Percentiles rank a stretch among this genome's conserved stretches.
Evolutionary conservation across 805 yeast genomes (phyloP).

Genomic region (Cyberlindnera galapagoensis): DNA sequence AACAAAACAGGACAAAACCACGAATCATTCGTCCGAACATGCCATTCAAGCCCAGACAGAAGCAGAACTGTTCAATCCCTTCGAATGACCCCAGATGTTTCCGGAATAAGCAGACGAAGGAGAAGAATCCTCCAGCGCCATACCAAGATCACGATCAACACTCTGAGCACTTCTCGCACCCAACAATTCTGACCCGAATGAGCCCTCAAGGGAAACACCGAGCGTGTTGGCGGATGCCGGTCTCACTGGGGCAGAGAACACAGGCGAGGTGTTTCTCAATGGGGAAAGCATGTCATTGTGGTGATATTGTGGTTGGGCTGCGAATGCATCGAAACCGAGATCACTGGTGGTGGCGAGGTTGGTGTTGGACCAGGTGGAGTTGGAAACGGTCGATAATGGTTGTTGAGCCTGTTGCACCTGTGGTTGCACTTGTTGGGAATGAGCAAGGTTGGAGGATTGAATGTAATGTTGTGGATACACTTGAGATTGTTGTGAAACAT

Average conservation of each 20-base stretch:
- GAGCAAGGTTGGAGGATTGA: no score
- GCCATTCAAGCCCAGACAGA: conserved; percentile 25
- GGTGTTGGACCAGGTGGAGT: no score
- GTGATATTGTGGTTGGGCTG: conserved; percentile 9
- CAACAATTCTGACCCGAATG: no score
- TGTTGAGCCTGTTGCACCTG: no score
- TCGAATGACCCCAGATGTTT: conserved; percentile 23
- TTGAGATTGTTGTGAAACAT: no score
- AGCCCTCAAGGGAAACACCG: conserved; percentile 15
- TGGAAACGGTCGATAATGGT: no score
- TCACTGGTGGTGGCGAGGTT: no score
- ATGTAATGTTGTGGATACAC: no score
- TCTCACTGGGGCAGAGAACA: conserved; percentile 12
- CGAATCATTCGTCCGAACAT: neutral
- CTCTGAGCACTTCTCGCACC: no score
- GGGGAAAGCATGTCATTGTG: conserved; percentile 11
- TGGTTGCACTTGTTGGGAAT: no score
- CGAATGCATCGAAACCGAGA: conserved; percentile 9
- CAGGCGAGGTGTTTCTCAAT: conserved; percentile 16
- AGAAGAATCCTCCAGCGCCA: conserved; percentile 17
- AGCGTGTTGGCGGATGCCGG: conserved; percentile 12
- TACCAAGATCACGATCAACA: no score
- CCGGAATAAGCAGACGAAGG: conserved; percentile 16
- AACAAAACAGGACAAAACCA: neutral
- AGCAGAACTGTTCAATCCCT: conserved; percentile 16